A percentile compares a stretch with the other conserved stretches of the same genome.
These are phyloP conservation scores for Wickerhamomyces ciferrii DNA, from an alignment of 805 yeast species.

Conservation along the genomic window DNA sequence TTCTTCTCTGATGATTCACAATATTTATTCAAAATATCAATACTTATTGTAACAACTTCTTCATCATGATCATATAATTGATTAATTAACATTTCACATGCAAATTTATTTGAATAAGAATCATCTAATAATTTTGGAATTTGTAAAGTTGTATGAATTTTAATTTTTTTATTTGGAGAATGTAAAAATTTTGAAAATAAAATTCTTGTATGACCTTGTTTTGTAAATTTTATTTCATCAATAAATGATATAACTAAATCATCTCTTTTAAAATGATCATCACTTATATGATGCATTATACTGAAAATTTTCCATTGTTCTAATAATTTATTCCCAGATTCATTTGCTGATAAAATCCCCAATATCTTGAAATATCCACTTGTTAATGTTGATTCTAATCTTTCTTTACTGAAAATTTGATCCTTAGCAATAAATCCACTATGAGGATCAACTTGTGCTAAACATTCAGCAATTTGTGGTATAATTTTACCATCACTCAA, in stretches of 20 bases:
- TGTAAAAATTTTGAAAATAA: conserved; percentile 61
- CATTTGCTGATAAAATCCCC: conserved; percentile 60
- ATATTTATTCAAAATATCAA: conserved; percentile 45
- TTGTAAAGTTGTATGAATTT: conserved; percentile 51
- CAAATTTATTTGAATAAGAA: conserved; percentile 32
- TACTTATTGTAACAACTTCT: conserved; percentile 51
- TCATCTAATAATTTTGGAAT: conserved; percentile 36
- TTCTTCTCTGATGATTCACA: conserved; percentile 47
- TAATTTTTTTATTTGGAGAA: conserved; percentile 44
- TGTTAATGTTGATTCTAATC: conserved; percentile 61
- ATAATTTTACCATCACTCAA: conserved; percentile 69
- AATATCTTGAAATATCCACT: conserved; percentile 75
- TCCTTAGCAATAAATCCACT: conserved; percentile 71
- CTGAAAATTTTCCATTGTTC: conserved; percentile 84
- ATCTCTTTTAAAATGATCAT: conserved; percentile 45
- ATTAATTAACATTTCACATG: conserved; percentile 49
- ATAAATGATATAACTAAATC: conserved; percentile 54
- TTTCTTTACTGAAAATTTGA: conserved; percentile 60
- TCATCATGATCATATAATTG: conserved; percentile 65
- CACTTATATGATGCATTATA: conserved; percentile 67
- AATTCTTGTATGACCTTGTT: conserved; percentile 62
- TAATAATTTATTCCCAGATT: conserved; percentile 61
- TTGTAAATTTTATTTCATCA: conserved; percentile 52
- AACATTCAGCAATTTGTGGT: conserved; percentile 84
- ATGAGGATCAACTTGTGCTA: conserved; percentile 78